A percentile compares a stretch with the other conserved stretches of the same genome.
These are phyloP conservation scores for Epichloe hybrida DNA, from an alignment of 2,329 filamentous ascomycete genomes.

Conservation along the genomic window DNA sequence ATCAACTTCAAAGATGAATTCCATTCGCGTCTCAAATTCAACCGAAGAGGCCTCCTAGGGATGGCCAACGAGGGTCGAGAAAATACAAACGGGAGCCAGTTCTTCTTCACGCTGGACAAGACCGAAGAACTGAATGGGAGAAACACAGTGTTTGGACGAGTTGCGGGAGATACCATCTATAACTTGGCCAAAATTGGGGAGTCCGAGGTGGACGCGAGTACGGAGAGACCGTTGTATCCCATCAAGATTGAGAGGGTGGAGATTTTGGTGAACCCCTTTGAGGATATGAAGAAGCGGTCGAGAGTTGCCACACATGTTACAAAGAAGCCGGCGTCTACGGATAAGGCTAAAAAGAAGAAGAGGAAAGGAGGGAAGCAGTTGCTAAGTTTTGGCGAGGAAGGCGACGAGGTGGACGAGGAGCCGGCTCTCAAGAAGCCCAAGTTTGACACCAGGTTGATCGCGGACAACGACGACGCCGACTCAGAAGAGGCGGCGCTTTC, in stretches of 20 bases:
- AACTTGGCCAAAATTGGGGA: conserved; percentile 92
- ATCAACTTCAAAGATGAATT: conserved; percentile 71
- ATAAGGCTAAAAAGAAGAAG: conserved; percentile 51
- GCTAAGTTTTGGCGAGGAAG: conserved; percentile 65
- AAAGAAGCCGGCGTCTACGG: conserved; percentile 22
- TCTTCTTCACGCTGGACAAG: conserved; percentile 86
- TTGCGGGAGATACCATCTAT: conserved; percentile 91
- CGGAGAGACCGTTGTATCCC: conserved; percentile 75
- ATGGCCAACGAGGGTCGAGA: conserved; percentile 80
- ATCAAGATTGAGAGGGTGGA: conserved; percentile 63
- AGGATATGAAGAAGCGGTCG: conserved; percentile 62
- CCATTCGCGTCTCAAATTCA: conserved; percentile 85
- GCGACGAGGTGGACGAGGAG: conserved; percentile 34
- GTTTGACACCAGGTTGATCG: conserved; percentile 64
- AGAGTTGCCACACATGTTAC: conserved; percentile 37
- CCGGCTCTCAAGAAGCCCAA: conserved; percentile 62
- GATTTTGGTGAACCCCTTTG: conserved; percentile 69
- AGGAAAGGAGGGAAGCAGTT: conserved; percentile 64
- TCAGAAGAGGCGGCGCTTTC: conserved; percentile 14
- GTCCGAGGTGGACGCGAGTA: conserved; percentile 63
- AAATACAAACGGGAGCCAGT: conserved; percentile 85
- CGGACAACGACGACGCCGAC: conserved; percentile 30
- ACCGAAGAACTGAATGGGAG: conserved; percentile 74
- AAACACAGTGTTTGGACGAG: conserved; percentile 86
- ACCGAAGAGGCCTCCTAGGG: conserved; percentile 75